Percentiles rank a stretch among this genome's conserved stretches.
Evolutionary conservation across 2,329 filamentous ascomycete species (phyloP).

Genomic region (Colletotrichum siamense): DNA sequence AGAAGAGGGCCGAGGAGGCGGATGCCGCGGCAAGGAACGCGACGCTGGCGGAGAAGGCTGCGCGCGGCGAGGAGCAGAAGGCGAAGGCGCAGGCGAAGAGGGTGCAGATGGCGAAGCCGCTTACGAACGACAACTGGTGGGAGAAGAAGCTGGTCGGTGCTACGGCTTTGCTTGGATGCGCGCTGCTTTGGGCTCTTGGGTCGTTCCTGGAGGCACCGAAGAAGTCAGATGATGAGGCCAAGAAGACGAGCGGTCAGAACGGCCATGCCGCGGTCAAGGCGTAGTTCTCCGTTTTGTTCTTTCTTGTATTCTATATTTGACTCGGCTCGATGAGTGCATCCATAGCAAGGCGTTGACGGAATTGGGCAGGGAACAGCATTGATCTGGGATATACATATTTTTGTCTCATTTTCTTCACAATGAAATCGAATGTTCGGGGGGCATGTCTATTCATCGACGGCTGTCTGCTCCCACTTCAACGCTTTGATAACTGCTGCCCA

Average conservation of each 20-base stretch:
- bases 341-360: constrained; percentile 10
- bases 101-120: constrained; percentile 52
- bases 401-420: no score
- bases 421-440: no score
- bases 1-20: constrained; percentile 52
- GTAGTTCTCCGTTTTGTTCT: neutral
- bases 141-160: constrained; percentile 69
- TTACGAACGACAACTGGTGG: constrained; percentile 72
- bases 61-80: constrained; percentile 13
- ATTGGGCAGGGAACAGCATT: neutral
- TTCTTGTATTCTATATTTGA: neutral
- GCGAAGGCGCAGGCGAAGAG: constrained; percentile 21
- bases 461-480: no score
- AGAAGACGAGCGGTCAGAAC: neutral
- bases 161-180: constrained; percentile 66
- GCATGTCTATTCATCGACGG: no score
- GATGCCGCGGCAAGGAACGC: constrained; percentile 35
- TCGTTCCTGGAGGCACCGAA: constrained; percentile 52
- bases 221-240: neutral
- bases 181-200: constrained; percentile 62
- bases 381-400: no score
- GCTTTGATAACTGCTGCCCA: no score
- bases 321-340: neutral
- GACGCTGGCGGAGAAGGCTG: neutral
- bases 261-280: neutral